Base-by-base conservation (phyloP, 208 protist species). In the Wallacemonas sp. region DNA sequence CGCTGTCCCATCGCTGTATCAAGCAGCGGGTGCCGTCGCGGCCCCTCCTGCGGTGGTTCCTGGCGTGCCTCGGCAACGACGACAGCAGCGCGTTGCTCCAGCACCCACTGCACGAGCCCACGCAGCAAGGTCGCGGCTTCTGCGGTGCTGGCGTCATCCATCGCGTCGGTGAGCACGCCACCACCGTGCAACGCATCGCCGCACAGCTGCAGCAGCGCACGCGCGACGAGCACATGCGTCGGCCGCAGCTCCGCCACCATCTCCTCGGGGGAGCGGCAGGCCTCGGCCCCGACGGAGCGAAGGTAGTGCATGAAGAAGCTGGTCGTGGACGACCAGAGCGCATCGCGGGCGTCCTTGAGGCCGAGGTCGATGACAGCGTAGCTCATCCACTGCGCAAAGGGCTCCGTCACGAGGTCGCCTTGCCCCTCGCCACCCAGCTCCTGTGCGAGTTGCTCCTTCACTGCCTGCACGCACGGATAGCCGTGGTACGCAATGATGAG, bases 351-450 rank as follows among this genome's bases (percentile, higher is more conserved):
- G 47, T 88, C 81, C 43, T 70, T 68, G 26, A 89, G 72, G 21
- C 70, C 30, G 16, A 83, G 49, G 57, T 93, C 87, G 56, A 88
- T 64, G 56, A 93, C 87, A 1, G 84, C 87, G 21, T 84, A 74
- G 44, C 87, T 90, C 30, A 90, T 70, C 5, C 87, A 69, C 46
- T 83, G 70, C 12, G 81, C 87, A 66, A 88, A 93, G 14, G 68
- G 57, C 44, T 89, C 78, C 61, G 67, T 26, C 23, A 68, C 54
- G 27, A 24, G 4, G 36, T 36, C 52, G 24, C 43, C 55, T 39
- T 27, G 29, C 27, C 16, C 19, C 14, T 38, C 12, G 27, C 17
- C 21, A 21, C 30, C 56, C 36, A 55, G 26, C 3, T 16, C 72
- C 68, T 56, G 29, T 24, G 24, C 21, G 47, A 63, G 70, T 62